Conservation (phyloP, 805 yeast genomes). For the Hanseniaspora valbyensis region DNA sequence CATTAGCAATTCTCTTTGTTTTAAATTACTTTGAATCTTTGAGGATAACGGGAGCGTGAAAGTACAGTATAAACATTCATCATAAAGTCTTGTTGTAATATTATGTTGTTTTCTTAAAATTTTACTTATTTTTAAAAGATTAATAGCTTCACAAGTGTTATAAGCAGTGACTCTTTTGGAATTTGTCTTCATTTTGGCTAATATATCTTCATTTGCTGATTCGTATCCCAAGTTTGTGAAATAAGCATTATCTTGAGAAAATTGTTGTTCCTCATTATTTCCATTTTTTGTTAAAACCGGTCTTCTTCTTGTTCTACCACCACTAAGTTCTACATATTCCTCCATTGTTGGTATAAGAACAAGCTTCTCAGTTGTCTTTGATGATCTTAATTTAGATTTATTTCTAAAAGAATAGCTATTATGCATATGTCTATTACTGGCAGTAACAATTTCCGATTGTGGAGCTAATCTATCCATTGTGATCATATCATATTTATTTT, state of each 20-base stretch:
- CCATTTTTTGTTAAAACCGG: slow-evolving; percentile 12
- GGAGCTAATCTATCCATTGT: slow-evolving; percentile 19
- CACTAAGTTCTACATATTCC: slow-evolving; percentile 20
- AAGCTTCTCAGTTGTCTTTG: slow-evolving; percentile 74
- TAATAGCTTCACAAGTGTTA: slow-evolving; percentile 72
- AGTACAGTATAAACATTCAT: slow-evolving; percentile 67
- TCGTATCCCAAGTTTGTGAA: slow-evolving; percentile 36
- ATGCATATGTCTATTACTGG: slow-evolving; percentile 21
- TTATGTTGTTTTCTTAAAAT: slow-evolving; percentile 63
- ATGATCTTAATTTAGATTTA: slow-evolving; percentile 50
- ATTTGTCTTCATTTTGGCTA: slow-evolving; percentile 1
- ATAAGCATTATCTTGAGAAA: slow-evolving; percentile 16
- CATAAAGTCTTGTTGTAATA: slow-evolving; percentile 77
- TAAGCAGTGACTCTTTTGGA: slow-evolving; percentile 71
- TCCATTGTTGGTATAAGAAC: slow-evolving; percentile 59
- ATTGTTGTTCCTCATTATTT: background rate
- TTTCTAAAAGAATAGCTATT: slow-evolving; percentile 7
- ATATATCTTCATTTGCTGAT: slow-evolving; percentile 36
- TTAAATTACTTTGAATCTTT: slow-evolving; percentile 53
- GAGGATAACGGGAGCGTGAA: slow-evolving; percentile 77
- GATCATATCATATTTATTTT: slow-evolving; percentile 11
- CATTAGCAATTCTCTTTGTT: slow-evolving; percentile 38
- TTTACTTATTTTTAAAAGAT: slow-evolving; percentile 48
- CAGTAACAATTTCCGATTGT: slow-evolving; percentile 33
- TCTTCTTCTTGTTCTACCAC: slow-evolving; percentile 14